Percentiles rank a stretch among this genome's conserved stretches.
Evolutionary conservation across 192 early-diverging fungal species (phyloP).

Genomic region (Coemansia sp.): DNA sequence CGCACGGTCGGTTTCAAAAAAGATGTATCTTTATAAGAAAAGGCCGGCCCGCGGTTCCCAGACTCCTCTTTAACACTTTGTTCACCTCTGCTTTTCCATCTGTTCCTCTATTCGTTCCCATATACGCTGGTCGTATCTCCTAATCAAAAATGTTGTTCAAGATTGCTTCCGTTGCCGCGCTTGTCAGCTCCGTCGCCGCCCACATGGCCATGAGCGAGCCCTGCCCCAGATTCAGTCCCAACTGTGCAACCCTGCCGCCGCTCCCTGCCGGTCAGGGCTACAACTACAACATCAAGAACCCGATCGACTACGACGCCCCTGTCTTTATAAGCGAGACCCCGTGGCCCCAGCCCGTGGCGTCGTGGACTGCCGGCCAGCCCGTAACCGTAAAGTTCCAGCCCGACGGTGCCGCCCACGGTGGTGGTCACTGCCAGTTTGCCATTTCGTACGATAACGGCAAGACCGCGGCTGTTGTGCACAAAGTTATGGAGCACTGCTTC

Average conservation of each 20-base stretch:
- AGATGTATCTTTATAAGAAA: background rate
- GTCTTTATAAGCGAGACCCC: background rate
- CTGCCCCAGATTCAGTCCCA: background rate
- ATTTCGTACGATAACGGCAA: slow-evolving; percentile 49
- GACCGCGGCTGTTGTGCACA: slow-evolving; percentile 59
- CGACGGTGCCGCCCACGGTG: slow-evolving; percentile 43
- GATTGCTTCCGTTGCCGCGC: background rate
- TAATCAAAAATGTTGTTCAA: background rate
- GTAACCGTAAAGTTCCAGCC: slow-evolving; percentile 37
- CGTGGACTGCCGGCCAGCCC: slow-evolving; percentile 40
- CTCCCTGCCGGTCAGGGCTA: background rate
- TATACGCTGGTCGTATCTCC: background rate
- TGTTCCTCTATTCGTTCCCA: background rate
- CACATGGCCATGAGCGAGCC: slow-evolving; percentile 3
- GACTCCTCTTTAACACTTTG: background rate
- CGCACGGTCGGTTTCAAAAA: slow-evolving; percentile 14
- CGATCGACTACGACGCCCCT: background rate
- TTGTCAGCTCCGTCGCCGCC: background rate
- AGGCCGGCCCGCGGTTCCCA: background rate
- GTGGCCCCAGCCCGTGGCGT: slow-evolving; percentile 17
- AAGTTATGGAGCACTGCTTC: slow-evolving; percentile 38
- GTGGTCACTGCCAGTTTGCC: slow-evolving; percentile 61
- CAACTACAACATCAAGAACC: background rate
- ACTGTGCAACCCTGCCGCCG: background rate
- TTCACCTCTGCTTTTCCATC: background rate